Conservation (phyloP, 2,329 filamentous ascomycete species). For the Hirsutella thompsonii region DNA sequence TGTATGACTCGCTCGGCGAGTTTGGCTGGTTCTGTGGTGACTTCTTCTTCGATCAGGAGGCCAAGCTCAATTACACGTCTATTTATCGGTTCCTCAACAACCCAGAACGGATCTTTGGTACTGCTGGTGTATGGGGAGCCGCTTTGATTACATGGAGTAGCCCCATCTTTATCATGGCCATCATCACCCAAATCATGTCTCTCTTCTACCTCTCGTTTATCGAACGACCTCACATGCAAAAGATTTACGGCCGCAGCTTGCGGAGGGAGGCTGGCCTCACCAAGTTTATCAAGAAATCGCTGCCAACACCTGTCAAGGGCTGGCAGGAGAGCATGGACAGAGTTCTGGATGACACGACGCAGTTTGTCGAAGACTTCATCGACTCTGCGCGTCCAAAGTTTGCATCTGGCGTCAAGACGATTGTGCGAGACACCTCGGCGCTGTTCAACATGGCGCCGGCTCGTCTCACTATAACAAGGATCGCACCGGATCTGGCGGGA, state of each 20-base stretch:
- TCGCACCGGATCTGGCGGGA: conserved; percentile 69
- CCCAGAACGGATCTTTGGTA: conserved; percentile 83
- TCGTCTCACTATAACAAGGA: conserved; percentile 67
- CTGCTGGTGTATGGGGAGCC: conserved; percentile 90
- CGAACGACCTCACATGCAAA: conserved; percentile 96
- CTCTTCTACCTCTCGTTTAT: conserved; percentile 84
- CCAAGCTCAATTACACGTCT: conserved; percentile 86
- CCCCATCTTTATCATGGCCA: conserved; percentile 73
- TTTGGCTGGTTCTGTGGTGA: conserved; percentile 99
- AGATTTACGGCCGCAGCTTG: conserved; percentile 78
- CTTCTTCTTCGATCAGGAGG: conserved; percentile 87
- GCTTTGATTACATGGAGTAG: conserved; percentile 87
- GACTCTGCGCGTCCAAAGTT: conserved; percentile 78
- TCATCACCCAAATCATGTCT: conserved; percentile 75
- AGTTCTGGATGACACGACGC: conserved; percentile 72
- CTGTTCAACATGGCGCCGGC: conserved; percentile 85
- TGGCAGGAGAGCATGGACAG: conserved; percentile 80
- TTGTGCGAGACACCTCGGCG: conserved; percentile 77
- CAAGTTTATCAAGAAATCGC: conserved; percentile 75
- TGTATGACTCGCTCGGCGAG: conserved; percentile 90
- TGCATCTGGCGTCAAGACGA: conserved; percentile 70
- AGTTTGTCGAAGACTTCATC: conserved; percentile 84
- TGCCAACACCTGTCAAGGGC: conserved; percentile 71
- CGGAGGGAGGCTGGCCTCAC: conserved; percentile 82
- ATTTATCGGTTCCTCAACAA: conserved; percentile 99